phyloP scores from a whole-genome alignment of 305 asterid species.

The Euphrasia arctica region DNA sequence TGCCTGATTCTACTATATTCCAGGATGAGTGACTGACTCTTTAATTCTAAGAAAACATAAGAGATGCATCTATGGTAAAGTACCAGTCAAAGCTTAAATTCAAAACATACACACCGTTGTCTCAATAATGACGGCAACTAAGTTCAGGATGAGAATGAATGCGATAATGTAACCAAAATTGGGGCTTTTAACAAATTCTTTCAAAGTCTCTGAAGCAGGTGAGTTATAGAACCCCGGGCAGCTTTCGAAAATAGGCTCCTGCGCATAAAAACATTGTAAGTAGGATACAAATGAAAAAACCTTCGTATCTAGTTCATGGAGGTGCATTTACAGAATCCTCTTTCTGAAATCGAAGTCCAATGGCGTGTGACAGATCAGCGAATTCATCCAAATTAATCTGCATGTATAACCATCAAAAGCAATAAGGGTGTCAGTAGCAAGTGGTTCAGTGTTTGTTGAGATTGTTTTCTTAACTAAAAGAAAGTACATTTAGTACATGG shows the following conservation, averaged over 20 bases:
- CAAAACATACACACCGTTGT: slow-evolving; percentile 62
- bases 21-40: background rate
- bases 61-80: slow-evolving; percentile 11
- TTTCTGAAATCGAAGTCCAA: slow-evolving; percentile 89
- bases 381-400: slow-evolving; percentile 94
- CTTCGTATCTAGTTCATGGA: slow-evolving; percentile 20
- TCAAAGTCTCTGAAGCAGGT: slow-evolving; percentile 57
- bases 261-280: slow-evolving; percentile 33
- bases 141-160: slow-evolving; percentile 67
- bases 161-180: slow-evolving; percentile 67
- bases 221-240: slow-evolving; percentile 77
- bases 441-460: slow-evolving; percentile 12
- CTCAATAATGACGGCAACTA: slow-evolving; percentile 82
- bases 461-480: slow-evolving; percentile 15
- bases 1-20: background rate
- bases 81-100: slow-evolving; percentile 22
- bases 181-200: slow-evolving; percentile 63
- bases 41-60: slow-evolving; percentile 16
- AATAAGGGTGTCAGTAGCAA: slow-evolving; percentile 19
- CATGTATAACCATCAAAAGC: slow-evolving; percentile 30
- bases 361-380: slow-evolving; percentile 82
- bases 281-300: slow-evolving; percentile 22
- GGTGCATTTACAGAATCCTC: slow-evolving; percentile 67
- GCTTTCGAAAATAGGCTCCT: slow-evolving; percentile 72
- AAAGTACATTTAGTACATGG: slow-evolving; percentile 8